Evolutionary conservation across 208 protist species (phyloP).

Genomic region (Crithidia thermophila): DNA sequence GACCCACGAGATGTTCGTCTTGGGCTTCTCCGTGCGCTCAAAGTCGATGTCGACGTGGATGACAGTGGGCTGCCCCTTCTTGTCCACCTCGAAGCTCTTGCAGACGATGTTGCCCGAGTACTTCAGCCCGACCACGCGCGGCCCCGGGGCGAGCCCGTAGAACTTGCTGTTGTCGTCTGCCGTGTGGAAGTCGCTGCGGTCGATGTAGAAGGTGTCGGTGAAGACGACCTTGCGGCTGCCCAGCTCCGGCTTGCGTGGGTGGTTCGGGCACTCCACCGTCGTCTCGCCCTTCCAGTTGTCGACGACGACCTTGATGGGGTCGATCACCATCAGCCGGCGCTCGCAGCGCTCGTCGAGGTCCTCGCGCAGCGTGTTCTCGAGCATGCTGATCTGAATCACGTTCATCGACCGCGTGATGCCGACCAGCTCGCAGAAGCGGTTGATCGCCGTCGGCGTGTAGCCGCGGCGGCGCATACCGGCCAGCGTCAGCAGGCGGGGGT

Average conservation of each 20-base stretch:
- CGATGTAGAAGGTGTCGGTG: conserved; percentile 96
- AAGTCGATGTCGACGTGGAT: conserved; percentile 91
- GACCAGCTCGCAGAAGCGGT: conserved; percentile 96
- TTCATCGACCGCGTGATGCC: conserved; percentile 94
- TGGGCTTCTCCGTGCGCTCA: conserved; percentile 83
- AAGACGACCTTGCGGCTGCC: conserved; percentile 90
- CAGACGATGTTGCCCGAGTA: conserved; percentile 89
- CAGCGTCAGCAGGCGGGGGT: conserved; percentile 97
- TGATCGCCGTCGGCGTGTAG: conserved; percentile 97
- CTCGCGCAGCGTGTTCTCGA: conserved; percentile 95
- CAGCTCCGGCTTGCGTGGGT: conserved; percentile 89
- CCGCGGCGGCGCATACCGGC: conserved; percentile 97
- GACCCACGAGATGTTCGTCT: conserved; percentile 94
- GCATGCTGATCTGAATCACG: conserved; percentile 92
- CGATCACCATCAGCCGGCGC: conserved; percentile 91
- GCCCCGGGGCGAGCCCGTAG: conserved; percentile 83
- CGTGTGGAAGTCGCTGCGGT: conserved; percentile 96
- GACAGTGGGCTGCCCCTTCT: conserved; percentile 53
- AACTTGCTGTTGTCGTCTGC: conserved; percentile 87
- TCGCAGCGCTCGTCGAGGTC: conserved; percentile 94
- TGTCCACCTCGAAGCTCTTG: conserved; percentile 79
- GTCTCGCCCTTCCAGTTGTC: conserved; percentile 91
- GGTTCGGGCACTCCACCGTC: conserved; percentile 93
- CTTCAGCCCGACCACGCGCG: conserved; percentile 87
- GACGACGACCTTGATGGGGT: conserved; percentile 97